Base-by-base conservation (phyloP, 208 protist genomes). In the Crithidia brevicula region DNA sequence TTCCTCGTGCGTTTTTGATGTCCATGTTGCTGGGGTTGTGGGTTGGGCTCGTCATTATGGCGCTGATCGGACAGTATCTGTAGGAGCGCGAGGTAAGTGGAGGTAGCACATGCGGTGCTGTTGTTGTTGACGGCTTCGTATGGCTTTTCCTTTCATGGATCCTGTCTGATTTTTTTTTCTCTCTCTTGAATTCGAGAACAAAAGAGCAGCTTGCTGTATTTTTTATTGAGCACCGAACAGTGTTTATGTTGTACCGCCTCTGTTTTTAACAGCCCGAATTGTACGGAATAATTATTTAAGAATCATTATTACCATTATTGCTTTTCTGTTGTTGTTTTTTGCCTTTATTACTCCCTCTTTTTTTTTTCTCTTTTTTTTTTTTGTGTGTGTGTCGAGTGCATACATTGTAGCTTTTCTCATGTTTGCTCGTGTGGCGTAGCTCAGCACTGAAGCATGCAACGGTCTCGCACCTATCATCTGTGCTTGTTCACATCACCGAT, bases 1-100 rank as follows among this genome's bases (percentile, higher is more conserved):
- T 28, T 18, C 59, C 64, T 1, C 45, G 57, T 15, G 22, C 31
- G 18, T 66, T 71, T 22, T 22, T 70, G 22, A 15, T 61, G 16
- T 61, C 66, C 6, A 91, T 91, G 85, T 57, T 84, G 22, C 16
- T 60, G 8, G 71, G 65, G 6, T 49, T 91, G 8, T 85, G 73
- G 82, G n/a, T 30, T 38, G 85, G 81, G 38, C 57, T 77, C 25
- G 67, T 62, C n/a, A 56, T 84, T 18, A 91, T 85, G 79, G 22
- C 45, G 0, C 30, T 72, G 4, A 74, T 83, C 72, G 72, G 67
- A 4, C 71, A 72, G 30, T 77, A 75, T 56, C 20, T 74, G 61
- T 79, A 30, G 54, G 36, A 22, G 7, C 18, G 5, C 1, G 10
- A 28, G 20, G 10, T 10, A 13, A 16, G 4, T n/a, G 6, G 36